Base-by-base conservation (phyloP, 768 basidiomycete species). In the Suillus tomentosus region DNA sequence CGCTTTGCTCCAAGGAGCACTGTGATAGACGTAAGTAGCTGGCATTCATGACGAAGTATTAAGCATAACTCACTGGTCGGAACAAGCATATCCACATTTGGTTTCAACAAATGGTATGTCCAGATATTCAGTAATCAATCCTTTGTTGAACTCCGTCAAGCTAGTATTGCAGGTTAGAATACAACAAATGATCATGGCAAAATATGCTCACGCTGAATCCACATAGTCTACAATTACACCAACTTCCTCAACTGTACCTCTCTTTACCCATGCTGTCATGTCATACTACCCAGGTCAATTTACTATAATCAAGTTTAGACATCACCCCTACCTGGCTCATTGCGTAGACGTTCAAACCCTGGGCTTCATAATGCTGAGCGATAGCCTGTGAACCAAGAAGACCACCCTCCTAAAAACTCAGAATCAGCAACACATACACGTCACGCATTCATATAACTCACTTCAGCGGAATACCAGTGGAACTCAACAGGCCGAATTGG, bases 241-340 rank as follows among this genome's bases (percentile, higher is more conserved):
- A 65, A 96, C 89, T 79, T 86, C 86, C 76, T 93, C 91, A 70
- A 79, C 77, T 47, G 88, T 88, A 42, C 91, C 92, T 71, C 76
- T 77, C 83, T 94, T 94, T 65, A 96, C 92, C 94, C 94, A 97
- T 62, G 93, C 93, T 24, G 93, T 95, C 93, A 94, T 94, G 74
- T 94, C 92, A 71, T 90, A 92, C 91, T 92, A 71, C 74, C 76
- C 62, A 77, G 74, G 56, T 66, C 60, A 5, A 15, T 0, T 8
- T 10, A 51, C 50, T 7, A 34, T 0, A 3, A 5, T 22, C 14
- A 50, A 15, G 3, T 17, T 7, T 53, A 47, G 14, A 10, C 22
- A 42, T 36, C 3, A 19, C 9, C 2, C 64, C 6, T 73, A 75
- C 74, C 74, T 75, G 74, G 48, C 74, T 75, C 74, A 75, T 75